Base-by-base conservation (phyloP, 345 rosid genomes). In the Leavenworthia alabamica region DNA sequence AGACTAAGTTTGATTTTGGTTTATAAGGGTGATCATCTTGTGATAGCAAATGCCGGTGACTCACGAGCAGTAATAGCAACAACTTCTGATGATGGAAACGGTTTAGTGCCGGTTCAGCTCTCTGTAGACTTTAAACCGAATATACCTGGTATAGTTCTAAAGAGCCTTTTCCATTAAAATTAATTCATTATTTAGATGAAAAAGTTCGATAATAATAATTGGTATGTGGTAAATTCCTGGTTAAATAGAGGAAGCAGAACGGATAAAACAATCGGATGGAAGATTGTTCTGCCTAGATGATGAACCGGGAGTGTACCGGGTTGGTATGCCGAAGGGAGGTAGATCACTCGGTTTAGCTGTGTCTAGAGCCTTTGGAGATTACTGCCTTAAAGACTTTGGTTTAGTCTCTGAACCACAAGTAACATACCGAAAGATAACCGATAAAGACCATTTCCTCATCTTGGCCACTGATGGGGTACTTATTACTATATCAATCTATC, bases 401-500 rank as follows among this genome's bases (percentile, higher is more conserved):
- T 81, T 91, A 23, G 86, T 86, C 53, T 88, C 96, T 1, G 78
- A 62, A 62, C 96, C 98, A 16, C 80, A 84, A 41, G 85, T 88
- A 11, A 78, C 87, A 4, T 80, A 73, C 48, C 75, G 83, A 62
- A 75, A 59, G 32, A 74, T 86, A 54, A 79, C 88, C 56, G 65
- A 63, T 48, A 77, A 67, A 60, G 96, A 91, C 62, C 83, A 80
- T 22, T 91, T 91, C 52, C 79, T 84, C 63, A 84, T 91, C 52
- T 62, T 91, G 62, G 96, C 96, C 37, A 78, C 88, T 7, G 96
- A 88, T 64, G 98, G 96, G 78, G 96, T 86, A 77, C 22, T n/a
- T n/a, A n/a, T n/a, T 47, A 77, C 14, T 43, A 20, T 20, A n/a
- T n/a, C n/a, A n/a, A n/a, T n/a, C n/a, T n/a, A n/a, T n/a, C n/a